Evolutionary conservation across 2,329 filamentous ascomycete genomes (phyloP), one percentile per base, ranked within the genome.

Genomic region (Ploettnerulaceae sp.): DNA sequence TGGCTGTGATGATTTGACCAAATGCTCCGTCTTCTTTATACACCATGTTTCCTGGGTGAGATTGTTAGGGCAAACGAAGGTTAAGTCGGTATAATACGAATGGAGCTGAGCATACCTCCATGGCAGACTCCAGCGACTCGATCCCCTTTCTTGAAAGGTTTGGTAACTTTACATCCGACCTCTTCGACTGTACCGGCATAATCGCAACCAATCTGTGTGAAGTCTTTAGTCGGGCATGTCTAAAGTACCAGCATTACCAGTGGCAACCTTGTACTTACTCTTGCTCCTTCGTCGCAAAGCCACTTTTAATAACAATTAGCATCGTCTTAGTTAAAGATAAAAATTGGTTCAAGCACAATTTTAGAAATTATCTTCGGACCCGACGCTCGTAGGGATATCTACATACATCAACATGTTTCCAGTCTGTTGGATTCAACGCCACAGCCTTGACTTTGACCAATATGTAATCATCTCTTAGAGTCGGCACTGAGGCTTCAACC

Each of bases 151-250:
- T 67, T 67, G 48, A 73, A 69, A 5, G 57, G 45, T 51, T 69
- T 69, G 12, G 61, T 69, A 15, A 72, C 68, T 25, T 65, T 66
- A 3, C 56, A 44, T 7, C 73, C 74, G 18, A 76, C 63, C 42
- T 70, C 67, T 28, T 71, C 67, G 2, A 77, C 67, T 5, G 69
- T 57, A 29, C 74, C 73, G 21, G 69, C 66, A 45, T 68, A 75
- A 56, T 76, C 73, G 43, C 67, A 71, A n/a, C 71, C 71, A 26
- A 65, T 51, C 56, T 57, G n/a, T n/a, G n/a, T n/a, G n/a, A n/a
- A n/a, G n/a, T n/a, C n/a, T n/a, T n/a, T n/a, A n/a, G n/a, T n/a
- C n/a, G n/a, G n/a, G n/a, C n/a, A 11, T 18, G 21, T 3, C 35
- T 21, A 20, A 22, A 14, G n/a, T 22, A 38, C 11, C 25, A 3